Conservation (phyloP, 331 rosid species). For the Arachis monticola region DNA sequence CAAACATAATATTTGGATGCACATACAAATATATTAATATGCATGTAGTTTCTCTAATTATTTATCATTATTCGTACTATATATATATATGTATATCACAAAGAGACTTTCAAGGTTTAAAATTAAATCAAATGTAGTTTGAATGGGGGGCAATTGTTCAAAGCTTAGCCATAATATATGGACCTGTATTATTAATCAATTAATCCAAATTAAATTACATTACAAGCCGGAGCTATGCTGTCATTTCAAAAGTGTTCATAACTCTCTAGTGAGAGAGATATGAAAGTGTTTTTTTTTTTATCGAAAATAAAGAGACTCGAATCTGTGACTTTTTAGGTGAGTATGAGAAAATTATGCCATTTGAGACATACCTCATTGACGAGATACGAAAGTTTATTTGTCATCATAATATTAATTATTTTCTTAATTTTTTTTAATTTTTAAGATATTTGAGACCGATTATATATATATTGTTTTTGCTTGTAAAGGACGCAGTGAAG, state of each 20-base stretch:
- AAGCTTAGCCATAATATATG: constrained; percentile 64
- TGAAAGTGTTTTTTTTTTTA: no score
- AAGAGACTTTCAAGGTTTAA: constrained; percentile 34
- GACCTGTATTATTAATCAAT: constrained; percentile 25
- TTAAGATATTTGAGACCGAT: no score
- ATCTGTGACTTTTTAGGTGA: no score
- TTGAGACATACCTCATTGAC: no score
- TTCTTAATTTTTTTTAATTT: no score
- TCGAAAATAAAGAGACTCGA: no score
- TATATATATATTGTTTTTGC: constrained; percentile 30
- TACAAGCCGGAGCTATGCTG: constrained; percentile 42
- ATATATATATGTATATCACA: constrained; percentile 8
- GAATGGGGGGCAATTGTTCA: constrained; percentile 81
- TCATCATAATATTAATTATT: no score
- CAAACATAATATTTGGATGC: constrained; percentile 15
- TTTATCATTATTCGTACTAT: constrained; percentile 14
- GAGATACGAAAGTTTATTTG: no score
- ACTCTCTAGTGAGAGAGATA: constrained; percentile 39
- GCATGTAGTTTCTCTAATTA: constrained; percentile 16
- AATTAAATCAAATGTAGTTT: constrained; percentile 60
- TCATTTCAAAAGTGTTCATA: constrained; percentile 45
- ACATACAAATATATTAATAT: background rate
- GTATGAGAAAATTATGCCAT: no score
- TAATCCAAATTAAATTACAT: constrained; percentile 29
- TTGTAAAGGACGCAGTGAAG: constrained; percentile 37